phyloP scores from a whole-genome alignment of 1,284 basidiomycete genomes.

The Leucoagaricus sp. region DNA sequence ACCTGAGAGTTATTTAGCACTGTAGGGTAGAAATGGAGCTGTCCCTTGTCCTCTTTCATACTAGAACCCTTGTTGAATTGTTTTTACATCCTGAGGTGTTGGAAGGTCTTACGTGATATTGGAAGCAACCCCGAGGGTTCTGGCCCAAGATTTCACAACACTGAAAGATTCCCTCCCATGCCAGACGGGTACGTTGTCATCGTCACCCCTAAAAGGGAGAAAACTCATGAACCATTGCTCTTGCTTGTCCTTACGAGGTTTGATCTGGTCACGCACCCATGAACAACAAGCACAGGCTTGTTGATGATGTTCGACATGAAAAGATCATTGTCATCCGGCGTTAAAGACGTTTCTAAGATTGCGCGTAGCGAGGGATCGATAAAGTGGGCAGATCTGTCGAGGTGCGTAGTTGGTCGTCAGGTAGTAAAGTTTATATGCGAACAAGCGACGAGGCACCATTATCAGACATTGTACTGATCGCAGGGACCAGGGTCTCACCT shows the following conservation, averaged over 20 bases:
- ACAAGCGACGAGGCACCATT: neutral
- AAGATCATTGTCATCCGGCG: conserved; percentile 86
- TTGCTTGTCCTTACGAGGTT: no score
- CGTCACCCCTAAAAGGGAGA: conserved; percentile 68
- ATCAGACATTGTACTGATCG: neutral
- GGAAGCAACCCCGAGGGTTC: conserved; percentile 31
- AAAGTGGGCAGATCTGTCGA: conserved; percentile 66
- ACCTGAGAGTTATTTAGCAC: conserved; percentile 60
- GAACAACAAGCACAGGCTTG: conserved; percentile 72
- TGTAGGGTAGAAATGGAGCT: conserved; percentile 70
- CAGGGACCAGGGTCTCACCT: conserved; percentile 34
- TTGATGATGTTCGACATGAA: conserved; percentile 77
- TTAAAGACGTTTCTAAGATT: conserved; percentile 71
- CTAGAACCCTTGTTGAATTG: conserved; percentile 32
- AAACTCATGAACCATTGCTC: no score
- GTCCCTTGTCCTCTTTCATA: conserved; percentile 63
- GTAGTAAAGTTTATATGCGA: neutral
- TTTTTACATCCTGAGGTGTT: neutral
- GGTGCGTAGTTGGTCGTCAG: neutral
- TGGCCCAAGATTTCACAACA: conserved; percentile 55
- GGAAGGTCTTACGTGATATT: conserved; percentile 53
- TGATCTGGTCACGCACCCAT: conserved; percentile 71
- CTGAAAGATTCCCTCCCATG: conserved; percentile 68
- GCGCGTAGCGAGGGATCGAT: conserved; percentile 74
- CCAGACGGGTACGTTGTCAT: conserved; percentile 83